Evolutionary conservation across 495 filamentous ascomycete species (phyloP), one percentile per base, ranked within the genome.

Genomic region (Aspergillus baeticus): DNA sequence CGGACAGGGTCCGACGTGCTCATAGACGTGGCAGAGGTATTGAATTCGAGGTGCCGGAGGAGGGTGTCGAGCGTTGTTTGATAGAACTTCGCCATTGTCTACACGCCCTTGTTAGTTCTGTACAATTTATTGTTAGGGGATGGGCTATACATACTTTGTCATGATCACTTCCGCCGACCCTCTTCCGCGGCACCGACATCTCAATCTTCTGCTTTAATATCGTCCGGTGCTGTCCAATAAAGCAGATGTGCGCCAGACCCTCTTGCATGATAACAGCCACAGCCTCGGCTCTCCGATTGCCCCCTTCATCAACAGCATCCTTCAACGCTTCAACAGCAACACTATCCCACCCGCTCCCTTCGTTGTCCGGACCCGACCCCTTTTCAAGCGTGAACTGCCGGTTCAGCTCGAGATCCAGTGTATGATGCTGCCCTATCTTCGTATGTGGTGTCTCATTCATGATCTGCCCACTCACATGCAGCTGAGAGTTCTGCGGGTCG

Each of bases 221-320:
- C 2, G 93, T 98, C 58, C 91, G 91, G 65, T 89, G 86, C 54
- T 96, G 91, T 10, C 92, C 95, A 58, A 98, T 90, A 17, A 96
- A 81, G 69, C 91, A 96, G 51, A 98, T 88, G 76, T 96, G 93
- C 47, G 95, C 92, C 34, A 95, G 59, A 0, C 93, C 94, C 61
- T 97, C 93, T 57, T 96, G 90, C 90, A 98, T 95, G 5, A 97
- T 86, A 1, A 97, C 86, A 2, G 93, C 94, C 38, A 89, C 86
- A 18, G 94, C 82, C 59, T 92, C 87, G 0, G 90, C 90, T 17
- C 76, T 73, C 43, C 77, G 74, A 15, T 87, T 84, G 33, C 89
- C 87, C 26, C 87, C 80, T 59, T 87, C 82, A 63, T 89, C 86
- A 2, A 90, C 76, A 1, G 92, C 89, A 67, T 96, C 92, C 49